These are phyloP conservation scores for Petunia secreta DNA, from an alignment of 257 asterid genomes.

Conservation along the genomic window DNA sequence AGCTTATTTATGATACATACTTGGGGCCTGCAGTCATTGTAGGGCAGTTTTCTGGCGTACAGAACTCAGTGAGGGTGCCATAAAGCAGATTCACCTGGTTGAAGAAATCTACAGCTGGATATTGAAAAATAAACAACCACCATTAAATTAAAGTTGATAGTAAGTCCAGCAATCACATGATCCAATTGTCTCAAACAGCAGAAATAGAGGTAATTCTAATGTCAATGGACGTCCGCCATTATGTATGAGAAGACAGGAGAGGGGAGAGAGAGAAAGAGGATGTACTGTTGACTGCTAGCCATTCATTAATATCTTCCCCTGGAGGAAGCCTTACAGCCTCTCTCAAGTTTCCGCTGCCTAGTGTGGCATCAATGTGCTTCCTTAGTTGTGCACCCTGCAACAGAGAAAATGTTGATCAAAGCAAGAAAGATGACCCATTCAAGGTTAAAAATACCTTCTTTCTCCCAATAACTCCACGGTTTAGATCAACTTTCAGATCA, in stretches of 20 bases:
- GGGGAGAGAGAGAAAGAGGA: constrained; percentile 33
- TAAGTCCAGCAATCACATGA: neutral
- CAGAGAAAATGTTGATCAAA: constrained; percentile 10
- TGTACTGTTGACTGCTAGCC: constrained; percentile 94
- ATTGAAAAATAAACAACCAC: constrained; percentile 33
- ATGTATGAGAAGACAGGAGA: neutral
- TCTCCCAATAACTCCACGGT: neutral
- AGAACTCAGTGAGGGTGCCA: constrained; percentile 97
- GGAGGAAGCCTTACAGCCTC: constrained; percentile 97
- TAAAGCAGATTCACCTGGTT: constrained; percentile 94
- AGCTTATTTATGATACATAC: constrained; percentile 50
- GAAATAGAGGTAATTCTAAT: constrained; percentile 2
- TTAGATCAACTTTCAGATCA: neutral
- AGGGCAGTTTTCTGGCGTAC: constrained; percentile 89
- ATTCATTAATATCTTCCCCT: constrained; percentile 89
- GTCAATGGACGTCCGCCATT: neutral
- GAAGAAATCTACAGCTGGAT: constrained; percentile 97
- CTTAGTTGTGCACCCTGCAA: constrained; percentile 92
- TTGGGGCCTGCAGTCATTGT: constrained; percentile 97
- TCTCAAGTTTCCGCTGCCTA: constrained; percentile 92
- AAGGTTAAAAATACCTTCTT: neutral
- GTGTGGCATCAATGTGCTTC: constrained; percentile 88
- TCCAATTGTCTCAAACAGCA: constrained; percentile 5
- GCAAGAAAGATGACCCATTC: constrained; percentile 2
- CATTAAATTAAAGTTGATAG: constrained; percentile 29